Evolutionary conservation across 78 protist species (phyloP).

Genomic region (Polysphondylium violaceum): DNA sequence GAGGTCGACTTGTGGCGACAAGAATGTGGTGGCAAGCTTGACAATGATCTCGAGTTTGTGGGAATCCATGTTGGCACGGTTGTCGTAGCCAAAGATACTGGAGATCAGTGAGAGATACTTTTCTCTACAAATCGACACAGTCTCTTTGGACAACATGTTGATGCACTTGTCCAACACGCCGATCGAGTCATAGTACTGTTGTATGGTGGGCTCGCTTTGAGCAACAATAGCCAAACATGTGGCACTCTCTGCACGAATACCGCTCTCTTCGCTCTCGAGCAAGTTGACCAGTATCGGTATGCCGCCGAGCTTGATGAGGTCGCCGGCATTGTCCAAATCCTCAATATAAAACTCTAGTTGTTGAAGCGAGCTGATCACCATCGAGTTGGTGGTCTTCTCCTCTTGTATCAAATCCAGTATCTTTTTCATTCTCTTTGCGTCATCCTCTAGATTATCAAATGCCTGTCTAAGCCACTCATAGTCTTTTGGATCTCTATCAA

Average conservation of each 20-base stretch:
- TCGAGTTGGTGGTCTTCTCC: not conserved
- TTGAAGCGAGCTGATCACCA: conserved; percentile 1
- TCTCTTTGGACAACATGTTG: conserved; percentile 7
- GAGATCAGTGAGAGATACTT: conserved; percentile 43
- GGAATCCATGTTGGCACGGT: not conserved
- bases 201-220: conserved; percentile 57
- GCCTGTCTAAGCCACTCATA: conserved; percentile 68
- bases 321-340: conserved; percentile 68
- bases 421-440: conserved; percentile 69
- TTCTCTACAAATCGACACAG: conserved; percentile 23
- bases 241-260: conserved; percentile 19
- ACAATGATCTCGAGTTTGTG: conserved; percentile 1
- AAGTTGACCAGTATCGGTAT: conserved; percentile 22
- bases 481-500: conserved; percentile 59
- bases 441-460: conserved; percentile 66
- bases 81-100: conserved; percentile 33
- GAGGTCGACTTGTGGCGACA: conserved; percentile 62
- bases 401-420: conserved; percentile 18
- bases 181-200: conserved; percentile 14
- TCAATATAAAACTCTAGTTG: conserved; percentile 37
- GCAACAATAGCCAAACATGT: conserved; percentile 37
- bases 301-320: conserved; percentile 67
- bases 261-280: not conserved
- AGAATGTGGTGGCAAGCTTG: conserved; percentile 21
- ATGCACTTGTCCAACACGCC: conserved; percentile 32